Base-by-base conservation (phyloP, 1,284 basidiomycete genomes). In the Agaricales sp. region DNA sequence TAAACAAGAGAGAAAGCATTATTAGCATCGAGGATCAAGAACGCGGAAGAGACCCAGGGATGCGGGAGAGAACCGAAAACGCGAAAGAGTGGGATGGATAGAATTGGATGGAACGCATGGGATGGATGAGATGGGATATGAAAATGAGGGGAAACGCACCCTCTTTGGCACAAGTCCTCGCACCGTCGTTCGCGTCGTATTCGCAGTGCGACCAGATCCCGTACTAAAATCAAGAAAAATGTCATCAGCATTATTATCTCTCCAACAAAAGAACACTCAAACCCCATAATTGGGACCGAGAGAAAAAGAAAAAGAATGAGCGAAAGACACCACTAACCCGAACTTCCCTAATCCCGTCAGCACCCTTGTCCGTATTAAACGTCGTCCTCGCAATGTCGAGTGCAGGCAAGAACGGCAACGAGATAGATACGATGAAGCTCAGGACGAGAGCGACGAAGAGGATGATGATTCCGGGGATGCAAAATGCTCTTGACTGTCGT, bases 361-460 rank as follows among this genome's bases (percentile, higher is more conserved):
- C 60, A 12, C 55, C 53, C 26, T 66, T 59, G 25, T 61, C 52
- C 12, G 54, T 62, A 11, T 60, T 65, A 51, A 79, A 78, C 49
- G 74, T 68, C 3, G 75, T 69, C 25, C 83, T 77, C 2, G 73
- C 69, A 55, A 87, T 68, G 62, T 87, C 85, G 53, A 87, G 65
- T 0, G 71, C 74, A 24, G 76, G 67, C 22, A 87, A 65, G 63
- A 67, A 79, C 1, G 85, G 86, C 3, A 87, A 65, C 2, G 84
- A 87, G 46, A 88, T 70, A 18, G 83, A 78, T 43, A 78, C 75
- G 53, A 88, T 64, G 61, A 87, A 67, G 57, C 74, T 74, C 50
- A 87, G 73, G 3, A 83, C 71, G 52, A 86, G 73, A 22, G 86
- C 82, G 47, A 62, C 63, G 55, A 78, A 67, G 48, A 87, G 68